Percentiles rank a stretch among this genome's conserved stretches.
phyloP scores from a whole-genome alignment of 108 stramenopile species.

The Schizochytrium sp. region DNA sequence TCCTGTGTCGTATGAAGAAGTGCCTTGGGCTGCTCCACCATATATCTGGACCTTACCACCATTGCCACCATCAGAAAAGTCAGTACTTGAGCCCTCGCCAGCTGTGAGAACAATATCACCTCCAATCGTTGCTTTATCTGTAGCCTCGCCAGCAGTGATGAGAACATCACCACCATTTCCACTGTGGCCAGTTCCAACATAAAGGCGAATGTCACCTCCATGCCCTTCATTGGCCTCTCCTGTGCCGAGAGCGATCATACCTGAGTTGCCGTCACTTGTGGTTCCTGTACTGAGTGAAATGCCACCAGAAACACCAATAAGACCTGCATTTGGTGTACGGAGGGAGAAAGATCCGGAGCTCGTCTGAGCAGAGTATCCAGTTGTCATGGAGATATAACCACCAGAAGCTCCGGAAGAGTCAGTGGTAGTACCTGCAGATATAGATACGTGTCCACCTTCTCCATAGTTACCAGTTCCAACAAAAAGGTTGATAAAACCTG shows the following conservation, averaged over 20 bases:
- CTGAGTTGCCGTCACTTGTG: slow-evolving; percentile 68
- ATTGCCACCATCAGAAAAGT: slow-evolving; percentile 70
- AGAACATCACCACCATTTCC: slow-evolving; percentile 64
- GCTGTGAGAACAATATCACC: slow-evolving; percentile 70
- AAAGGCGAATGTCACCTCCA: slow-evolving; percentile 68
- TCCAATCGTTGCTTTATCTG: slow-evolving; percentile 61
- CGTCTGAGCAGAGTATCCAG: slow-evolving; percentile 65
- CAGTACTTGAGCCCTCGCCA: slow-evolving; percentile 71
- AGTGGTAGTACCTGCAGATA: slow-evolving; percentile 66
- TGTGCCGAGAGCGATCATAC: slow-evolving; percentile 67
- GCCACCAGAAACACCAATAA: slow-evolving; percentile 67
- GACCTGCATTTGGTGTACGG: slow-evolving; percentile 70
- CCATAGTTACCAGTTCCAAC: slow-evolving; percentile 67
- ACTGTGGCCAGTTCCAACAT: slow-evolving; percentile 69
- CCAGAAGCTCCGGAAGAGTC: slow-evolving; percentile 60
- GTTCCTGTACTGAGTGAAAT: slow-evolving; percentile 69
- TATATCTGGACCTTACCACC: slow-evolving; percentile 65
- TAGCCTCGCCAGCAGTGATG: slow-evolving; percentile 61
- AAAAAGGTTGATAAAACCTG: slow-evolving; percentile 68
- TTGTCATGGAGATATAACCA: slow-evolving; percentile 63
- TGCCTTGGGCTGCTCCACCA: slow-evolving; percentile 72
- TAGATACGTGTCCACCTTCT: slow-evolving; percentile 61
- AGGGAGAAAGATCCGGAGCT: slow-evolving; percentile 68
- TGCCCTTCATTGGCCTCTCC: slow-evolving; percentile 67
- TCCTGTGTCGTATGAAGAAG: slow-evolving; percentile 6